Evolutionary conservation across 371 early-diverging fungal genomes (phyloP).

Genomic region (Circinella minor): DNA sequence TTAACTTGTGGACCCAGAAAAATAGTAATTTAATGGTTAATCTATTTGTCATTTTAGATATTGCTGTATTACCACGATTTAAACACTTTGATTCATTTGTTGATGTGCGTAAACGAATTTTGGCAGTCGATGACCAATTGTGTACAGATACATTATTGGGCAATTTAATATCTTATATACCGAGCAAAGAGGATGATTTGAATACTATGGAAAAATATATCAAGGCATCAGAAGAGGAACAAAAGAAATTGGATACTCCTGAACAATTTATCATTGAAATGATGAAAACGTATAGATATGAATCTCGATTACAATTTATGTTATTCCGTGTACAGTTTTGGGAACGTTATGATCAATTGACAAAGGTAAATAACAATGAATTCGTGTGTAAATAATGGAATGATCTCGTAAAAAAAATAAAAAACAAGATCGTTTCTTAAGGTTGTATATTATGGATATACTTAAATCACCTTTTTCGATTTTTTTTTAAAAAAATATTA

Average conservation of each 20-base stretch:
- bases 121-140: conserved; percentile 41
- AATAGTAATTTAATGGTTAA: background rate
- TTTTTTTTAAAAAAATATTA: background rate
- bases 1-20: background rate
- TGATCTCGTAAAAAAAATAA: too few species aligned
- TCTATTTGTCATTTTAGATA: conserved; percentile 27
- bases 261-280: conserved; percentile 60
- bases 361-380: conserved; percentile 20
- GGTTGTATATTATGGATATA: background rate
- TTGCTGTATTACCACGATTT: conserved; percentile 43
- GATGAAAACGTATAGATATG: conserved; percentile 53
- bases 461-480: conserved; percentile 28
- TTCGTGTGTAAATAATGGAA: too few species aligned
- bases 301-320: conserved; percentile 52
- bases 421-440: too few species aligned
- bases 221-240: conserved; percentile 40
- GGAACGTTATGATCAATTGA: conserved; percentile 51
- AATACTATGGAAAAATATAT: conserved; percentile 50
- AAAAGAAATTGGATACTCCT: conserved; percentile 47
- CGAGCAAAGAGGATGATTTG: conserved; percentile 52
- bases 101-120: conserved; percentile 44
- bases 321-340: conserved; percentile 52
- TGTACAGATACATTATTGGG: conserved; percentile 55
- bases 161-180: conserved; percentile 44
- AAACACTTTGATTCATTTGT: conserved; percentile 30